Evolutionary conservation across 768 basidiomycete species (phyloP).

Genomic region (Xanthoconium purpureum): DNA sequence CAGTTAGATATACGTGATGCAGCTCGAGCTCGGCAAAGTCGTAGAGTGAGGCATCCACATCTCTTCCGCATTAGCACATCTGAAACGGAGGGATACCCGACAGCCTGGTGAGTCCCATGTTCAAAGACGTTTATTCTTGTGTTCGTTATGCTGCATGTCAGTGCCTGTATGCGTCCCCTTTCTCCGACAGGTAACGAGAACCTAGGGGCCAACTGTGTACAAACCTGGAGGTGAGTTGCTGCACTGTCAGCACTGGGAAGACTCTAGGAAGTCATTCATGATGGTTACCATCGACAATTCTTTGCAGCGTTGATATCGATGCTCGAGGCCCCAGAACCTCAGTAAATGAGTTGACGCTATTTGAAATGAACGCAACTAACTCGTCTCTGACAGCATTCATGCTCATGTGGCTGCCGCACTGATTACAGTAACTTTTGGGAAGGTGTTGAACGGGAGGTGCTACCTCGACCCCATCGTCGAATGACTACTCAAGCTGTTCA

Average conservation of each 20-base stretch:
- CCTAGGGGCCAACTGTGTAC: constrained; percentile 83
- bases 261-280: constrained; percentile 69
- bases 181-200: background rate
- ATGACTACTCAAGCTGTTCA: constrained; percentile 53
- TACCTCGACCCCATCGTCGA: constrained; percentile 84
- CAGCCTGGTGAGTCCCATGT: constrained; percentile 75
- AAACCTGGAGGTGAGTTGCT: constrained; percentile 63
- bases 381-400: constrained; percentile 56
- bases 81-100: background rate
- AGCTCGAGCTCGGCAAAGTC: constrained; percentile 77
- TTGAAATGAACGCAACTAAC: background rate
- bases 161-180: constrained; percentile 56
- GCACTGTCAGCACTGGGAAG: background rate
- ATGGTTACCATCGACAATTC: constrained; percentile 61
- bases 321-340: constrained; percentile 69
- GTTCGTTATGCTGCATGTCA: constrained; percentile 79
- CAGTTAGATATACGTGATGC: constrained; percentile 53
- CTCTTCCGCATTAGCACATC: background rate
- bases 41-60: constrained; percentile 54
- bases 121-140: constrained; percentile 73
- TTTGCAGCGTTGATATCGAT: constrained; percentile 70
- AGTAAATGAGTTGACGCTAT: constrained; percentile 52
- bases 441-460: constrained; percentile 70
- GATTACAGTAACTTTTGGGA: constrained; percentile 89
- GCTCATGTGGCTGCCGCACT: constrained; percentile 83